Conservation (phyloP, 2,329 filamentous ascomycete species). For the Penicillium hesseltinei region DNA sequence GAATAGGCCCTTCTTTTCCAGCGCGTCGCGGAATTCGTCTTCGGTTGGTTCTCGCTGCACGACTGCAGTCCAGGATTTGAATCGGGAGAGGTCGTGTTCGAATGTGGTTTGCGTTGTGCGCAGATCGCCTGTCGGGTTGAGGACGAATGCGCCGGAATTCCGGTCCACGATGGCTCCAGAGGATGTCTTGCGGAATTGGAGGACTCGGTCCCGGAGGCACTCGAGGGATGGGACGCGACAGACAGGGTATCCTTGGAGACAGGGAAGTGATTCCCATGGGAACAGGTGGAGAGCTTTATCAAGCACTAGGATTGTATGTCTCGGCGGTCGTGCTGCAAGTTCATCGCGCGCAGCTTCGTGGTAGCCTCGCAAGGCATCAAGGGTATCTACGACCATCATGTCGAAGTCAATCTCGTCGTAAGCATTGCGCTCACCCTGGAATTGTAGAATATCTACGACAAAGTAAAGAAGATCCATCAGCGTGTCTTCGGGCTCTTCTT, state of each 20-base stretch:
- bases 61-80: slow-evolving; percentile 64
- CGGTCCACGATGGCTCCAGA: slow-evolving; percentile 26
- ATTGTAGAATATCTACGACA: slow-evolving; percentile 92
- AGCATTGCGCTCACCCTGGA: slow-evolving; percentile 92
- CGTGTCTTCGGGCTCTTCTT: slow-evolving; percentile 79
- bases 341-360: slow-evolving; percentile 52
- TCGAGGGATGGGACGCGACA: slow-evolving; percentile 85
- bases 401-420: slow-evolving; percentile 99
- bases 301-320: slow-evolving; percentile 82
- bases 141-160: slow-evolving; percentile 62
- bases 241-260: slow-evolving; percentile 73
- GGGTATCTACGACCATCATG: slow-evolving; percentile 79
- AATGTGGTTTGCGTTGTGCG: slow-evolving; percentile 76
- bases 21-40: slow-evolving; percentile 67
- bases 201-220: slow-evolving; percentile 72
- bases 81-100: slow-evolving; percentile 58
- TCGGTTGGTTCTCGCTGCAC: slow-evolving; percentile 70
- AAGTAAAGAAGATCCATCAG: slow-evolving; percentile 95
- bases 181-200: slow-evolving; percentile 46
- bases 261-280: slow-evolving; percentile 94
- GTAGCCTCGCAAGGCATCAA: slow-evolving; percentile 79
- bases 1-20: slow-evolving; percentile 68
- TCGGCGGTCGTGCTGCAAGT: slow-evolving; percentile 31
- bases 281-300: slow-evolving; percentile 90
- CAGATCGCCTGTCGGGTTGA: slow-evolving; percentile 86